These are phyloP conservation scores for Pyrus communis DNA, from an alignment of 306 rosid genomes.

Conservation along the genomic window DNA sequence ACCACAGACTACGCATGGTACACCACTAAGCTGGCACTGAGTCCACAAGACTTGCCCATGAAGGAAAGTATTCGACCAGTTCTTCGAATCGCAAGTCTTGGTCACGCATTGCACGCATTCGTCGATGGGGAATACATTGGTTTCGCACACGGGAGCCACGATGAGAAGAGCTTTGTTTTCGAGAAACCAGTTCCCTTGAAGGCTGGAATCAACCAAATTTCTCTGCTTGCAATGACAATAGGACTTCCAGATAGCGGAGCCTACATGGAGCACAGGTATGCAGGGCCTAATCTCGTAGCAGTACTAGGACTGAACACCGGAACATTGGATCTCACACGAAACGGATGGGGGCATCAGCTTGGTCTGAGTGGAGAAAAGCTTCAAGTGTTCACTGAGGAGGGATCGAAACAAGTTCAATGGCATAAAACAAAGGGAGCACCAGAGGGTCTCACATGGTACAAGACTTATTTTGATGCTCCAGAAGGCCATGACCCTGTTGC, in stretches of 20 bases:
- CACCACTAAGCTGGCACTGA: not conserved
- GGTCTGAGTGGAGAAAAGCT: conserved; percentile 6
- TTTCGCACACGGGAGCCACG: conserved; percentile 3
- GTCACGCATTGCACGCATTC: conserved; percentile 4
- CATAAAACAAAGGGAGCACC: not conserved
- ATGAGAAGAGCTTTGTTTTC: conserved; percentile 2
- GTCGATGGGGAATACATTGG: conserved; percentile 14
- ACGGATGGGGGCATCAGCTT: conserved; percentile 14
- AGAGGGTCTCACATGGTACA: conserved; percentile 5
- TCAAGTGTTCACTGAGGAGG: not conserved
- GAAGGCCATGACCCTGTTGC: conserved; percentile 7
- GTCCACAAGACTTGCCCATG: conserved; percentile 1
- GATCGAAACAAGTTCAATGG: conserved; percentile 7
- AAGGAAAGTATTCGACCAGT: not conserved
- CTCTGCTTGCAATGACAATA: not conserved
- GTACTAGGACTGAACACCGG: conserved; percentile 4
- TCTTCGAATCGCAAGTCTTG: conserved; percentile 1
- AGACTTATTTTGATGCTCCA: conserved; percentile 9
- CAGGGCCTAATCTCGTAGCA: not conserved
- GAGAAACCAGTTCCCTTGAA: not conserved
- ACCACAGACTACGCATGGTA: conserved; percentile 15
- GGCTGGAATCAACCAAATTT: not conserved
- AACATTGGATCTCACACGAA: not conserved
- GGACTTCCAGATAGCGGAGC: conserved; percentile 11
- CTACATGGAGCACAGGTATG: conserved; percentile 9